phyloP scores from a whole-genome alignment of 495 filamentous ascomycete species.

The Oidiodendron maius region DNA sequence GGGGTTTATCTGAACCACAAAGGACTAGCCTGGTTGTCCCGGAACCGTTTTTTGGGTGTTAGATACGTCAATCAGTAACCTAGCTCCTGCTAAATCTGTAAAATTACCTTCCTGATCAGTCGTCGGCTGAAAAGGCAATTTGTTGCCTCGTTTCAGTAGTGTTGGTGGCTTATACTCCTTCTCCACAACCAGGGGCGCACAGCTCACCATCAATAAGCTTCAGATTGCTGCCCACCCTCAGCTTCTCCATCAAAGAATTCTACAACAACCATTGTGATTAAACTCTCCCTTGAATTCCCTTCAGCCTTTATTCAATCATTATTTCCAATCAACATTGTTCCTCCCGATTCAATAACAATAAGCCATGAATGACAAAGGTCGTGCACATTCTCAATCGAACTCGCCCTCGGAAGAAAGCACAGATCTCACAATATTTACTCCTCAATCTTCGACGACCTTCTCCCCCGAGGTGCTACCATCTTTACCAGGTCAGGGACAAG shows the following conservation, averaged over 20 bases:
- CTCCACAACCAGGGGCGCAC: background rate
- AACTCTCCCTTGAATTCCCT: background rate
- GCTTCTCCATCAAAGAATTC: background rate
- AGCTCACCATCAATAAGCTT: background rate
- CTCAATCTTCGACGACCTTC: background rate
- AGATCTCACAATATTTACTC: background rate
- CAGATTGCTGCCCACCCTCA: background rate
- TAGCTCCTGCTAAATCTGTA: too few species aligned
- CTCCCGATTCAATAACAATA: background rate
- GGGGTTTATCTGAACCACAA: too few species aligned
- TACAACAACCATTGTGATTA: background rate
- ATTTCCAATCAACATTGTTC: background rate
- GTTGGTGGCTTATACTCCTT: background rate
- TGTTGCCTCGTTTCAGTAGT: background rate
- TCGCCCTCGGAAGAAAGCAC: background rate
- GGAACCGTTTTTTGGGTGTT: too few species aligned
- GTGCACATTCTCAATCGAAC: background rate
- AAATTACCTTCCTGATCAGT: conserved; percentile 4
- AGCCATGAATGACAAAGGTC: background rate
- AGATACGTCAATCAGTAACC: too few species aligned
- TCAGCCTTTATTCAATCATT: background rate
- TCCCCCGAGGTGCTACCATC: background rate
- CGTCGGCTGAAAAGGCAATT: background rate
- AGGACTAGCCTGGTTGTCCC: too few species aligned
- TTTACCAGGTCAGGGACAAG: background rate